Evolutionary conservation across 2,329 filamentous ascomycete species (phyloP).

Genomic region (Aureobasidium pullulans): DNA sequence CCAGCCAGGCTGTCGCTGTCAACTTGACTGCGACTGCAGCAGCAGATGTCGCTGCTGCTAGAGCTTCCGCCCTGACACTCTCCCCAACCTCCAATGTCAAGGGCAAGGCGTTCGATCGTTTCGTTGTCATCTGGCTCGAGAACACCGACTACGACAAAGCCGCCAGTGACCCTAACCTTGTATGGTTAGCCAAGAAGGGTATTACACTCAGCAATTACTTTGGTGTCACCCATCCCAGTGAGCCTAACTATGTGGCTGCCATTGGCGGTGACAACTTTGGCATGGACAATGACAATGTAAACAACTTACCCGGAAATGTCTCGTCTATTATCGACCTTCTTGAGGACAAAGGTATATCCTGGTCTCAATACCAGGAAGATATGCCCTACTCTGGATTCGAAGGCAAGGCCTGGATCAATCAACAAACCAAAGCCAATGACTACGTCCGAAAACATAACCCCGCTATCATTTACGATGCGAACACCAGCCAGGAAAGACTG

Average conservation of each 20-base stretch:
- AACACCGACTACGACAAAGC: slow-evolving; percentile 64
- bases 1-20: slow-evolving; percentile 23
- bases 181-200: slow-evolving; percentile 53
- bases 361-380: slow-evolving; percentile 67
- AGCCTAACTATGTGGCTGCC: slow-evolving; percentile 68
- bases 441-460: slow-evolving; percentile 80
- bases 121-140: slow-evolving; percentile 69
- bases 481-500: slow-evolving; percentile 52
- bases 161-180: slow-evolving; percentile 53
- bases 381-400: slow-evolving; percentile 68
- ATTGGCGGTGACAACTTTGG: slow-evolving; percentile 68
- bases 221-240: slow-evolving; percentile 59
- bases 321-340: slow-evolving; percentile 35
- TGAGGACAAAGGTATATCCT: slow-evolving; percentile 35
- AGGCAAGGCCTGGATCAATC: slow-evolving; percentile 56
- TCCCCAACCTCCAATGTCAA: slow-evolving; percentile 57
- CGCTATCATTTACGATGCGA: slow-evolving; percentile 56
- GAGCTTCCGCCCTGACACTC: slow-evolving; percentile 53
- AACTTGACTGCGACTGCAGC: slow-evolving; percentile 44
- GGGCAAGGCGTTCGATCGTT: slow-evolving; percentile 65
- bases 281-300: slow-evolving; percentile 61
- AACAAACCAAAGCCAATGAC: slow-evolving; percentile 58
- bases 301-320: slow-evolving; percentile 35
- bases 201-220: slow-evolving; percentile 50
- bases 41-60: slow-evolving; percentile 46